A percentile compares a stretch with the other conserved stretches of the same genome.
These are phyloP conservation scores for Centrapalus pauciflorus DNA, from an alignment of 129 eudicot species.

Conservation along the genomic window DNA sequence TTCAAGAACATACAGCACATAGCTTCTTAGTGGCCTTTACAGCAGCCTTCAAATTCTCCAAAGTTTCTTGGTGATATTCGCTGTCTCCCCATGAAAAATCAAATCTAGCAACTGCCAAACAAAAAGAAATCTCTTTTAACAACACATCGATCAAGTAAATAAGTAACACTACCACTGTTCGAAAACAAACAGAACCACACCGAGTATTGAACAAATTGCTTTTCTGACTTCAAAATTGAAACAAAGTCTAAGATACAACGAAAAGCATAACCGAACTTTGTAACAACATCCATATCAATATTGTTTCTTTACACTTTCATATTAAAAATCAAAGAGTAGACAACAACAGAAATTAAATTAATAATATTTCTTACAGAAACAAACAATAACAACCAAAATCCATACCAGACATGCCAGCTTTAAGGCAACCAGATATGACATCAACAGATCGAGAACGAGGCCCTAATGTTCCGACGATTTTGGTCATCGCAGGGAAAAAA, in stretches of 20 bases:
- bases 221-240: not conserved
- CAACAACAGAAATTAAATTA: not conserved
- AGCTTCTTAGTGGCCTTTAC: conserved; percentile 70
- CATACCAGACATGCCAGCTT: conserved; percentile 77
- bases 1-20: conserved; percentile 73
- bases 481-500: conserved; percentile 86
- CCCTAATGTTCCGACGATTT: conserved; percentile 87
- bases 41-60: conserved; percentile 79
- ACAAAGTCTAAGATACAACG: not conserved
- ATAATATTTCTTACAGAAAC: not conserved
- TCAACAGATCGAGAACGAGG: conserved; percentile 75
- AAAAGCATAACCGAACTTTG: not conserved
- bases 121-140: not conserved
- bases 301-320: not conserved
- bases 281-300: not conserved
- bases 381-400: not conserved
- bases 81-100: conserved; percentile 84
- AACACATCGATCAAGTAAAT: not conserved
- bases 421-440: conserved; percentile 59
- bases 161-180: not conserved
- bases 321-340: not conserved
- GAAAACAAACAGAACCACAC: not conserved
- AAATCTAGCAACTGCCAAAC: conserved; percentile 77
- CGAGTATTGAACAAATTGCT: not conserved
- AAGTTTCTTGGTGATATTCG: conserved; percentile 78